Evolutionary conservation across 441 rosid genomes (phyloP).

Genomic region (Macaranga tanarius): DNA sequence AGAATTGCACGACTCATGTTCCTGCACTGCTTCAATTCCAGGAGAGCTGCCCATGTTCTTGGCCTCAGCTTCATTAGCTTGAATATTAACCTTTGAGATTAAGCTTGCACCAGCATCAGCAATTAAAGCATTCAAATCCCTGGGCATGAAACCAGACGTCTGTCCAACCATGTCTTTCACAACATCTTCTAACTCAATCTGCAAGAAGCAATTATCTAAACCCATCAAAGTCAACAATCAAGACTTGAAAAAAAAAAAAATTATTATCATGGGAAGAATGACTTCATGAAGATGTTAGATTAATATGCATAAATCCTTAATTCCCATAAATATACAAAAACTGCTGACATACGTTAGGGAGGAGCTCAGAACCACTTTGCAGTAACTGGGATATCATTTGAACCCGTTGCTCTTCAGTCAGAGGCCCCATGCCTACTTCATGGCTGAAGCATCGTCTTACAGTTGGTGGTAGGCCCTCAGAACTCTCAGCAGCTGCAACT

Average conservation of each 20-base stretch:
- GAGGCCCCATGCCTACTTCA: conserved; percentile 80
- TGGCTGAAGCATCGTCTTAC: conserved; percentile 98
- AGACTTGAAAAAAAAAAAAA: not conserved
- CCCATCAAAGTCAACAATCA: conserved; percentile 19
- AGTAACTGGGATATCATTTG: conserved; percentile 72
- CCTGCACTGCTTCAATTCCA: conserved; percentile 35
- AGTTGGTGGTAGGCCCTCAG: conserved; percentile 84
- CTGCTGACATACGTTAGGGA: conserved; percentile 55
- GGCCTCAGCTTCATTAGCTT: conserved; percentile 34
- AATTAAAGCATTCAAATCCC: conserved; percentile 77
- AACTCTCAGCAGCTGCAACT: conserved; percentile 79
- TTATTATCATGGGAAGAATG: conserved; percentile 3
- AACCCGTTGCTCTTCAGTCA: conserved; percentile 82
- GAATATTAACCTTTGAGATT: conserved; percentile 40
- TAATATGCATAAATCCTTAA: not conserved
- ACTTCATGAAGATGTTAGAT: not conserved
- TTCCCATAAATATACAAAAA: conserved; percentile 8
- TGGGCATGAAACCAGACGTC: conserved; percentile 92
- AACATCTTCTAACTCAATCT: conserved; percentile 61
- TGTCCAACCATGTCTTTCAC: conserved; percentile 80
- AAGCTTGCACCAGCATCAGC: conserved; percentile 89
- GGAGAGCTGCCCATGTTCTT: conserved; percentile 34
- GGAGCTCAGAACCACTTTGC: conserved; percentile 63
- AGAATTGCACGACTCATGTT: conserved; percentile 29
- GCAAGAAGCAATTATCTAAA: conserved; percentile 38